phyloP scores from a whole-genome alignment of 148 eudicot genomes.

The Fagopyrum homotropicum region DNA sequence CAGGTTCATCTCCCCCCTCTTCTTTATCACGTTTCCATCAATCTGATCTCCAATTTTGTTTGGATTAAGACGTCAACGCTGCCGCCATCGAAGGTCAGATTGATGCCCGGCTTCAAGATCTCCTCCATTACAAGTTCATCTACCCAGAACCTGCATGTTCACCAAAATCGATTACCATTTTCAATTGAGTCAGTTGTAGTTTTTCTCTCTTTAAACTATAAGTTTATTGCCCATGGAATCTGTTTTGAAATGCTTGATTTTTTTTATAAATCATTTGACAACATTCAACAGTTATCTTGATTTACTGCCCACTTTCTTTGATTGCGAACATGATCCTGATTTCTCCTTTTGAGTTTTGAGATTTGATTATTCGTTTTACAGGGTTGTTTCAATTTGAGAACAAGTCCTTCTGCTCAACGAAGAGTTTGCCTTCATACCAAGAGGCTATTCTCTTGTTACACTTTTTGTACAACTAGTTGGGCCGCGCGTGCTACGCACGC shows the following conservation, averaged over 20 bases:
- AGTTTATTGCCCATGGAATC: not conserved
- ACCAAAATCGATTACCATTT: not conserved
- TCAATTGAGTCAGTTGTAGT: not conserved
- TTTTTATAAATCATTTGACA: too few relatives aligned
- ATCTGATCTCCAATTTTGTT: too few relatives aligned
- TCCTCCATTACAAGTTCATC: not conserved
- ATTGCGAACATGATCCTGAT: not conserved
- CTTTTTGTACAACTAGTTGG: not conserved
- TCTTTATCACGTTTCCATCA: too few relatives aligned
- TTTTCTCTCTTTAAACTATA: not conserved
- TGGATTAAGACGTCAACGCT: too few relatives aligned
- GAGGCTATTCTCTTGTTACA: conserved; percentile 2
- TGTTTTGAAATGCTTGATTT: not conserved
- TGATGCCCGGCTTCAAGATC: too few relatives aligned
- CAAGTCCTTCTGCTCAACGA: not conserved
- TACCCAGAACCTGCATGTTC: not conserved
- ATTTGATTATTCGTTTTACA: not conserved
- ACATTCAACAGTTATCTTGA: not conserved
- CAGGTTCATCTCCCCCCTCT: too few relatives aligned
- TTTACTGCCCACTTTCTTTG: not conserved
- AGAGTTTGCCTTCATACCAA: not conserved
- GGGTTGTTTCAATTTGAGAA: not conserved
- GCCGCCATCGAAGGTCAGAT: too few relatives aligned
- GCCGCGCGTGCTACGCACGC: too few relatives aligned
- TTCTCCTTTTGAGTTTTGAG: not conserved